Conservation (phyloP, 108 stramenopile genomes). For the Conticribra weissflogii region DNA sequence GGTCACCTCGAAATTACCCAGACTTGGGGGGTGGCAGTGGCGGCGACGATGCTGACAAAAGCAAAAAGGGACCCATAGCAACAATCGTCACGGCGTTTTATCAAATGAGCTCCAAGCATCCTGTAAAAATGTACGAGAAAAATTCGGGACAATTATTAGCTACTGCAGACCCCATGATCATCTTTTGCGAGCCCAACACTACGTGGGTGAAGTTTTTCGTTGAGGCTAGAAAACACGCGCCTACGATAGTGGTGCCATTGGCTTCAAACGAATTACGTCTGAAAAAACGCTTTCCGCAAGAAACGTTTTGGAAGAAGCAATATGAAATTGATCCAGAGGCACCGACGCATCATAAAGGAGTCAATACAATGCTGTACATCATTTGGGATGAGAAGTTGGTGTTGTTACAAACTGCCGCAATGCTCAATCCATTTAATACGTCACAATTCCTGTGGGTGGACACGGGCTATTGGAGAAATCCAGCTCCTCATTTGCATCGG, state of each 20-base stretch:
- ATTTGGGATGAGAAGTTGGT: slow-evolving; percentile 54
- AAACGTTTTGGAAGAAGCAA: slow-evolving; percentile 52
- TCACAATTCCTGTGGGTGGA: slow-evolving; percentile 52
- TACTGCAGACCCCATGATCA: slow-evolving; percentile 52
- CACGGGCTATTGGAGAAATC: slow-evolving; percentile 50
- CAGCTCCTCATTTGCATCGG: slow-evolving; percentile 45
- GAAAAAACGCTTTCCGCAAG: slow-evolving; percentile 36
- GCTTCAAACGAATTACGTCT: slow-evolving; percentile 34
- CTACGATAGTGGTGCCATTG: slow-evolving; percentile 47
- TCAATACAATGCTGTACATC: slow-evolving; percentile 48
- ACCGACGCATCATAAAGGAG: slow-evolving; percentile 42
- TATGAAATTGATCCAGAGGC: slow-evolving; percentile 56
- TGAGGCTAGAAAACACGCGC: slow-evolving; percentile 44
- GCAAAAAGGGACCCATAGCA: slow-evolving; percentile 22
- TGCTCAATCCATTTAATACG: slow-evolving; percentile 55
- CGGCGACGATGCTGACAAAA: too few species aligned
- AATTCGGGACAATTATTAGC: slow-evolving; percentile 33
- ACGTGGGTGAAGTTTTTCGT: slow-evolving; percentile 46
- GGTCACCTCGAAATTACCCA: slow-evolving; percentile 50
- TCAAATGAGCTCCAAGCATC: slow-evolving; percentile 53
- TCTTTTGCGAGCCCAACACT: slow-evolving; percentile 50
- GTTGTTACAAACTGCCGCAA: slow-evolving; percentile 44
- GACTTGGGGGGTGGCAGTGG: too few species aligned
- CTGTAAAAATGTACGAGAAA: slow-evolving; percentile 45
- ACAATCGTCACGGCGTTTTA: slow-evolving; percentile 53